phyloP scores from a whole-genome alignment of 352 stramenopile genomes.

The Paralagenidium karlingii region DNA sequence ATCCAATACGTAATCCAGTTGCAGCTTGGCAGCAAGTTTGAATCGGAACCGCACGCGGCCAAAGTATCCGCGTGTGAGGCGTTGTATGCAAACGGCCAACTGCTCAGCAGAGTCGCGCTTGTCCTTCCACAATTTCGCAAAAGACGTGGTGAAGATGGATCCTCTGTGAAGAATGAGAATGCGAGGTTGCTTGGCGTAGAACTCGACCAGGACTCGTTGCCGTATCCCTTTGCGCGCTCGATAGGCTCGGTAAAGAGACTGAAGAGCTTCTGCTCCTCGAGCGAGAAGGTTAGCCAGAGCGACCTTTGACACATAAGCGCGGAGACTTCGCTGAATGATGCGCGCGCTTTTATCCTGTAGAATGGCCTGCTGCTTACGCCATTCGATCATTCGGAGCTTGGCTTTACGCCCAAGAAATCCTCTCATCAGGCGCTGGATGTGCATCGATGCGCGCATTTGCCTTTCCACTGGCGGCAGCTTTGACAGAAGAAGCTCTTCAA shows the following conservation, averaged over 20 bases:
- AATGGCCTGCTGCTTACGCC: conserved; percentile 9
- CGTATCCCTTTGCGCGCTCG: conserved; percentile 18
- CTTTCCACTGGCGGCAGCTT: conserved; percentile 1
- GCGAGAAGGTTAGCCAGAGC: conserved; percentile 20
- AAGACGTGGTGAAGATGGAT: conserved; percentile 38
- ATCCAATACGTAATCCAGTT: conserved; percentile 27
- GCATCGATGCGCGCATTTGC: conserved; percentile 11
- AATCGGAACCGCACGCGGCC: conserved; percentile 19
- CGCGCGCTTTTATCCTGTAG: conserved; percentile 13
- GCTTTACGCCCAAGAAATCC: conserved; percentile 27
- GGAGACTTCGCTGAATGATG: conserved; percentile 34
- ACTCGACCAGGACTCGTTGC: conserved; percentile 17
- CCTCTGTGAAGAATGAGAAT: conserved; percentile 28
- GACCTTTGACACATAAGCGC: conserved; percentile 36
- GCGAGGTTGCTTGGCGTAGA: conserved; percentile 23
- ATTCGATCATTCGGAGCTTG: conserved; percentile 5
- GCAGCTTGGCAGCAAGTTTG: conserved; percentile 10
- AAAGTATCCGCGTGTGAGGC: conserved; percentile 26
- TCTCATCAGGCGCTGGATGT: conserved; percentile 20
- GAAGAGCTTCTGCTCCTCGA: conserved; percentile 23
- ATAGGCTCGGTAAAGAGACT: conserved; percentile 40
- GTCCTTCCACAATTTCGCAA: conserved; percentile 42
- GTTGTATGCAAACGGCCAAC: conserved; percentile 26
- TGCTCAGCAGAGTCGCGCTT: conserved; percentile 30
- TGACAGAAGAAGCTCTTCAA: conserved; percentile 3